Evolutionary conservation across 2,329 filamentous ascomycete genomes (phyloP), one percentile per base, ranked within the genome.

Genomic region (Canariomyces notabilis): DNA sequence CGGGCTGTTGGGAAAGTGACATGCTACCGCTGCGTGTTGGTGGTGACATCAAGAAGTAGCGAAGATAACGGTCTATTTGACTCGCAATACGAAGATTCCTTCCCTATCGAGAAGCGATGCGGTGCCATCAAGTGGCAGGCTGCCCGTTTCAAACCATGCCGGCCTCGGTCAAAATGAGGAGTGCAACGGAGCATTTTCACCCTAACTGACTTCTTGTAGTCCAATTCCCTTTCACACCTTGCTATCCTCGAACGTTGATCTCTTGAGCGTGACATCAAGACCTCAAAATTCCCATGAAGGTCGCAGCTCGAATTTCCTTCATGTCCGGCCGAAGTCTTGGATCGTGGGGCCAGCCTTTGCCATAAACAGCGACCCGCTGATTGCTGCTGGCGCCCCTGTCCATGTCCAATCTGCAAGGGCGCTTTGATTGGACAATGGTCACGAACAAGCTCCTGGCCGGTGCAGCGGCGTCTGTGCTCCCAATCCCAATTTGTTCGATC

Each of bases 401-500:
- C 37, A 42, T 32, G 42, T 48, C 47, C 37, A 52, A 47, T 50
- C 31, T 48, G 38, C 33, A 21, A 6, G 8, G 23, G n/a, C 18
- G 16, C 9, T 15, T 6, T 56, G 45, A 54, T 54, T 55, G 51
- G 53, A 18, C 23, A 16, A 18, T 8, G 2, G 40, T 35, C 20
- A 36, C 4, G 39, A 51, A 53, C 46, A 53, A 48, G 51, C 51
- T 50, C 40, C 14, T 29, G 19, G 33, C 34, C 34, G 36, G 33
- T 33, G 42, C 8, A n/a, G 16, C 35, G 37, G 44, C 42, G 45
- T 46, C 48, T 39, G 51, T 37, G 38, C 26, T 42, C 26, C 38
- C 34, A 40, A 42, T 35, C 42, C 43, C 45, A 50, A 53, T 51
- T 51, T 52, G 50, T 45, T 12, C 18, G 37, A 37, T 9, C 9